Base-by-base conservation (phyloP, 2,329 filamentous ascomycete genomes). In the Cladophialophora carrionii region DNA sequence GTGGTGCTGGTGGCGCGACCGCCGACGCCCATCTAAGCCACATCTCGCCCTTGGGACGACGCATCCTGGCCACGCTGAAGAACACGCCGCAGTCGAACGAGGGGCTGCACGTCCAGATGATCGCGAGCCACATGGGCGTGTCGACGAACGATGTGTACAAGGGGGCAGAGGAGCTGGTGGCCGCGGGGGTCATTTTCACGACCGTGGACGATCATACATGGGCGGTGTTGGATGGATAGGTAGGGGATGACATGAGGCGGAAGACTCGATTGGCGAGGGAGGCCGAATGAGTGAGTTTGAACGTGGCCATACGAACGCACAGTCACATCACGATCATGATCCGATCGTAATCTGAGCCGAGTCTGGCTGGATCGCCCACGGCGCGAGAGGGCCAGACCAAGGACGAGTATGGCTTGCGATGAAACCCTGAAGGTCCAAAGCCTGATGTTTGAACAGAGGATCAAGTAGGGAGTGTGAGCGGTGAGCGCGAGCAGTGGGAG, bases 141-240 rank as follows among this genome's bases (percentile, higher is more conserved):
- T 83, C 88, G 8, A 78, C 88, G 32, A 82, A 83, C 29, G 91
- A 96, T 53, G 90, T 95, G 14, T 80, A 88, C 71, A 86, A 84
- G 59, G 93, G 88, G n/a, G 87, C 90, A 9, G 91, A 96, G 72
- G 92, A 98, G 78, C 78, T 99, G 73, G 78, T 92, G 51, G 82
- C 82, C 1, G 79, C 86, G 62, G 91, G 92, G 32, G 75, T 91
- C 72, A 91, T 96, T 70, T 99, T 92, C 79, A 91, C 92, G 31
- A 99, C 96, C 9, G 85, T 96, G 63, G 92, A 98, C 78, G 94
- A 98, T 73, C 85, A 91, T 77, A 98, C 94, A 0, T 98, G 91
- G 89, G 91, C 92, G 51, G 82, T 96, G 68, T 81, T 97, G 66
- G 91, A 96, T 34, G 61, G 41, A 26, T 60, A 32, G 26, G 3